Conservation (phyloP, 495 filamentous ascomycete genomes). For the Penicillium crystallinum region DNA sequence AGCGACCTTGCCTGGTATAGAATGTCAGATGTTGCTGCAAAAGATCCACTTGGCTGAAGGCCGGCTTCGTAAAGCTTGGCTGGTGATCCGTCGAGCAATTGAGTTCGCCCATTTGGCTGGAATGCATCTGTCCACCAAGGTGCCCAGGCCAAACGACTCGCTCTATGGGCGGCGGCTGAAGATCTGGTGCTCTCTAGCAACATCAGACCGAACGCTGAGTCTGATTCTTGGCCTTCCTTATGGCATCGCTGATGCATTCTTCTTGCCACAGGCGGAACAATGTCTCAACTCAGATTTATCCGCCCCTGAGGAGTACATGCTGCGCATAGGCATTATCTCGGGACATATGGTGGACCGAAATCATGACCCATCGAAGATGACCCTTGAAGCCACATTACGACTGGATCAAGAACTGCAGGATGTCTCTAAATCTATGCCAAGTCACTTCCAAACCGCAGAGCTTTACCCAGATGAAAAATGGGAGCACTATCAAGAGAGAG, state of each 20-base stretch:
- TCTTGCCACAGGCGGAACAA: slow-evolving; percentile 20
- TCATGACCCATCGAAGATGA: slow-evolving; percentile 32
- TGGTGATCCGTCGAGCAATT: slow-evolving; percentile 41
- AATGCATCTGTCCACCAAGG: slow-evolving; percentile 31
- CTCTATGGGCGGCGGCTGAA: slow-evolving; percentile 27
- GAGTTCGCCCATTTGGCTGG: slow-evolving; percentile 46
- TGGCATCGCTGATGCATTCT: slow-evolving; percentile 33
- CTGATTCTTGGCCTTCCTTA: slow-evolving; percentile 50
- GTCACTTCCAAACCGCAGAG: slow-evolving; percentile 25
- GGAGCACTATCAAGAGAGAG: slow-evolving; percentile 25
- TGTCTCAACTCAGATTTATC: slow-evolving; percentile 14
- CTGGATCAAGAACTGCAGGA: slow-evolving; percentile 47
- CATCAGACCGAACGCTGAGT: slow-evolving; percentile 41
- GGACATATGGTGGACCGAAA: slow-evolving; percentile 52
- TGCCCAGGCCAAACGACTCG: slow-evolving; percentile 14
- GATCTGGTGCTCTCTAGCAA: slow-evolving; percentile 43
- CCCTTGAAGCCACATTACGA: slow-evolving; percentile 36
- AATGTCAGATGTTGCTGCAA: slow-evolving; percentile 41
- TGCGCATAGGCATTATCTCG: slow-evolving; percentile 32
- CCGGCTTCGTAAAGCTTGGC: slow-evolving; percentile 49
- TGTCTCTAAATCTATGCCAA: slow-evolving; percentile 32
- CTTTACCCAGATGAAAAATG: slow-evolving; percentile 5
- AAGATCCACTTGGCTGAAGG: slow-evolving; percentile 47
- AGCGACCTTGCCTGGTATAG: slow-evolving; percentile 46
- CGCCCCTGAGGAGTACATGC: slow-evolving; percentile 22